Evolutionary conservation across 768 basidiomycete species (phyloP), one percentile per base, ranked within the genome.

Genomic region (Pleurotus cornucopiae): DNA sequence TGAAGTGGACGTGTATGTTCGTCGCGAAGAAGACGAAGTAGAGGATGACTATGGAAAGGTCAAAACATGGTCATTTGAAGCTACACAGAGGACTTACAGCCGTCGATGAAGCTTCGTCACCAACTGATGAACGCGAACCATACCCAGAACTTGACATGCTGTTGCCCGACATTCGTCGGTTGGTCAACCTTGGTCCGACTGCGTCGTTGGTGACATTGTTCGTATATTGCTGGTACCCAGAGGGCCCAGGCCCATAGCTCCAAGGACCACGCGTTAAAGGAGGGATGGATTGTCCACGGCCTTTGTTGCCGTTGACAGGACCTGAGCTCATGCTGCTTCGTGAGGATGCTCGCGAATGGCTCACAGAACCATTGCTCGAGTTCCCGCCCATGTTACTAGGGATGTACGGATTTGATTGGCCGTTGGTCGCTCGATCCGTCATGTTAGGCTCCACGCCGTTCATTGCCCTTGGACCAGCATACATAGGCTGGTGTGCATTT

Each of bases 1-100:
- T 2, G 89, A 89, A 4, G 80, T 82, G 34, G 89, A 90, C 1
- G 88, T 88, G 60, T 81, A 89, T 5, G 88, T 89, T 60, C 83
- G 80, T 39, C 86, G 80, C 39, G 91, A 92, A 1, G 89, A 90
- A 0, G 89, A 91, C 5, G 91, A 91, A 11, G 83, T 82, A 5
- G 86, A 87, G 46, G 89, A 90, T 26, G 88, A 90, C 88, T 83
- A 60, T 51, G 20, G 39, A 52, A 59, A 57, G 52, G 11, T 47
- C 25, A 62, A 14, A 41, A 18, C 53, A 34, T 4, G 54, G 26
- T 46, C 39, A 43, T 44, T 45, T 2, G 30, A 34, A 34, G 30
- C 30, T 34, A 34, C 30, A 34, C 7, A 34, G 30, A 34, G 9
- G 14, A 81, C 90, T 79, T 68, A 91, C 91, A 55, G 88, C 78